Conservation (phyloP, 1,284 basidiomycete species). For the Phaffia rhodozyma region DNA sequence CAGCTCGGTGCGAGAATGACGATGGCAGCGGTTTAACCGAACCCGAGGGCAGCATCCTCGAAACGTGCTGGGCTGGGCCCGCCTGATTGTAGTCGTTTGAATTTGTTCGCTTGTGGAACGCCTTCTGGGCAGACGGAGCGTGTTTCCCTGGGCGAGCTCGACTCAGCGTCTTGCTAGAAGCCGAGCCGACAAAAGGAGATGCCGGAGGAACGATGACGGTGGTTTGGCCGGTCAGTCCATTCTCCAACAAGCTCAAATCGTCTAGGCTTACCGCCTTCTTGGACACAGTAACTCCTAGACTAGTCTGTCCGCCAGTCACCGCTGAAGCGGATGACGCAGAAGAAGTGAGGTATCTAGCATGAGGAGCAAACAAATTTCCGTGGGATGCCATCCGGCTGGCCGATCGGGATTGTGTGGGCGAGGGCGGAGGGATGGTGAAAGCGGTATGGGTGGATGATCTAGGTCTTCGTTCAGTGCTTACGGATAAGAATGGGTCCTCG, state of each 20-base stretch:
- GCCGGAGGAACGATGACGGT: background rate
- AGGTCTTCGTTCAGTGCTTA: slow-evolving; percentile 5
- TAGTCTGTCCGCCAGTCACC: background rate
- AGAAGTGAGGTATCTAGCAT: background rate
- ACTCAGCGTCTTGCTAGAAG: background rate
- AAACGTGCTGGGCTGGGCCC: too few species aligned
- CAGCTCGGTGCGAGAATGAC: background rate
- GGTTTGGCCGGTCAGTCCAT: background rate
- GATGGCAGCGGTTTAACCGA: background rate
- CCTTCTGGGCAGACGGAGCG: background rate
- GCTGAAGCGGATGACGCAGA: background rate
- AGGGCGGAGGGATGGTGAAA: background rate
- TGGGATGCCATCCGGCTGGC: background rate
- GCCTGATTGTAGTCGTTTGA: slow-evolving; percentile 1
- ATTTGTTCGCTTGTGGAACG: background rate
- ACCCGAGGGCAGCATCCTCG: too few species aligned
- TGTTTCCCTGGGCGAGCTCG: background rate
- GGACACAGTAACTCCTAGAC: background rate
- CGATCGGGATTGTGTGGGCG: background rate
- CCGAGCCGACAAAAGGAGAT: background rate
- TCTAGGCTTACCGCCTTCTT: slow-evolving; percentile 17
- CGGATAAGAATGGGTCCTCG: slow-evolving; percentile 9
- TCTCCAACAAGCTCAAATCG: slow-evolving; percentile 8
- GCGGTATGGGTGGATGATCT: background rate
- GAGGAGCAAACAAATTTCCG: background rate